Percentiles rank a stretch among this genome's conserved stretches.
phyloP scores from a whole-genome alignment of 495 filamentous ascomycete genomes.

The Penicillium turbatum region DNA sequence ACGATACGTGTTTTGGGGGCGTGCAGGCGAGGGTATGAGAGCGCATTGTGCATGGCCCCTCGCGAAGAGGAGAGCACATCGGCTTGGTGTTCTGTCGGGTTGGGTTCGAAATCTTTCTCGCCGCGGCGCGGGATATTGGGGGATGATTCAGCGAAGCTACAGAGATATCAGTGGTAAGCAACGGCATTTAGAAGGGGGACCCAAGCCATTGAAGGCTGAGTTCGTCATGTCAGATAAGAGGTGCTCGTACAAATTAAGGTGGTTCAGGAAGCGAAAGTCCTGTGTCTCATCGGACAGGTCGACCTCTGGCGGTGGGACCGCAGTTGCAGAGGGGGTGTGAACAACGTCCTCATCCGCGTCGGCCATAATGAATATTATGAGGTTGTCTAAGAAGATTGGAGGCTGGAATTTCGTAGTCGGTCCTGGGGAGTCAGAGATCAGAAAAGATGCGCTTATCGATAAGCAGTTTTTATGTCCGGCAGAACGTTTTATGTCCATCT shows the following conservation, averaged over 20 bases:
- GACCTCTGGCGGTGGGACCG: conserved; percentile 45
- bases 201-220: not conserved
- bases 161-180: conserved; percentile 21
- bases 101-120: conserved; percentile 94
- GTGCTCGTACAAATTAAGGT: conserved; percentile 50
- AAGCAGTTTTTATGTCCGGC: not conserved
- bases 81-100: conserved; percentile 78
- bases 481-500: not conserved
- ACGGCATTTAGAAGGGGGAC: conserved; percentile 1
- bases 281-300: conserved; percentile 79
- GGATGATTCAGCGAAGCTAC: conserved; percentile 26
- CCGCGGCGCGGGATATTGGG: conserved; percentile 67
- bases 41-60: conserved; percentile 84
- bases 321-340: conserved; percentile 21
- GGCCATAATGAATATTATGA: conserved; percentile 36
- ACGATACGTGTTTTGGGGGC: conserved; percentile 48
- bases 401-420: not conserved
- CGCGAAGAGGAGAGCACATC: conserved; percentile 71
- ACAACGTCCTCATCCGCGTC: conserved; percentile 48
- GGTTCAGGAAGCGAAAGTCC: conserved; percentile 75
- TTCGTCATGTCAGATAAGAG: not conserved
- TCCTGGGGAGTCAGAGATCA: not conserved
- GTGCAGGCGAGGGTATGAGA: conserved; percentile 67
- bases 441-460: conserved; percentile 17
- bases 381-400: not conserved